Conservation (phyloP, 2,329 filamentous ascomycete species). For the Ceratocystis alfenasii region DNA sequence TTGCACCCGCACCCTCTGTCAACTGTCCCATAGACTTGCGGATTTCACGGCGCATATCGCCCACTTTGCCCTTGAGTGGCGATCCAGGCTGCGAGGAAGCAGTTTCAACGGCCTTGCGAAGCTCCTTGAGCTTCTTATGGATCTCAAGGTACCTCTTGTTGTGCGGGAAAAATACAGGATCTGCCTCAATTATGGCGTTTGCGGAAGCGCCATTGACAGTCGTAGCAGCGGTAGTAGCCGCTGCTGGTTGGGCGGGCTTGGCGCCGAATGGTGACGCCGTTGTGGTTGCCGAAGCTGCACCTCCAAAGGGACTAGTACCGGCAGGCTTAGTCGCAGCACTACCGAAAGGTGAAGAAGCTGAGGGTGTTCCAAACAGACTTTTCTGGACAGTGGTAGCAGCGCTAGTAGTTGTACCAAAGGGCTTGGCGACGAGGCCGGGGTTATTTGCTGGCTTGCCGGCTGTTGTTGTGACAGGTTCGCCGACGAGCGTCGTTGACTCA, state of each 20-base stretch:
- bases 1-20: conserved; percentile 51
- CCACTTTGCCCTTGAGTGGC: conserved; percentile 51
- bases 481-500: background rate
- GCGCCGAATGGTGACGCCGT: background rate
- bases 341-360: background rate
- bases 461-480: background rate
- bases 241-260: conserved; percentile 6
- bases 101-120: conserved; percentile 50
- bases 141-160: conserved; percentile 43
- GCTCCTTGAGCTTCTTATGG: conserved; percentile 55
- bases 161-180: conserved; percentile 19
- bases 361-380: conserved; percentile 6
- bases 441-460: background rate
- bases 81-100: conserved; percentile 39
- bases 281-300: conserved; percentile 1
- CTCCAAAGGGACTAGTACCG: background rate
- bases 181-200: conserved; percentile 17
- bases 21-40: conserved; percentile 63
- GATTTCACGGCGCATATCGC: conserved; percentile 60
- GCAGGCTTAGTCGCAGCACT: background rate
- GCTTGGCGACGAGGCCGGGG: background rate
- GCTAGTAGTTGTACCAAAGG: background rate
- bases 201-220: conserved; percentile 6
- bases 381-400: background rate
- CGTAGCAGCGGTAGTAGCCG: background rate